Conservation (phyloP, 768 basidiomycete genomes). For the Auricularia cornea region DNA sequence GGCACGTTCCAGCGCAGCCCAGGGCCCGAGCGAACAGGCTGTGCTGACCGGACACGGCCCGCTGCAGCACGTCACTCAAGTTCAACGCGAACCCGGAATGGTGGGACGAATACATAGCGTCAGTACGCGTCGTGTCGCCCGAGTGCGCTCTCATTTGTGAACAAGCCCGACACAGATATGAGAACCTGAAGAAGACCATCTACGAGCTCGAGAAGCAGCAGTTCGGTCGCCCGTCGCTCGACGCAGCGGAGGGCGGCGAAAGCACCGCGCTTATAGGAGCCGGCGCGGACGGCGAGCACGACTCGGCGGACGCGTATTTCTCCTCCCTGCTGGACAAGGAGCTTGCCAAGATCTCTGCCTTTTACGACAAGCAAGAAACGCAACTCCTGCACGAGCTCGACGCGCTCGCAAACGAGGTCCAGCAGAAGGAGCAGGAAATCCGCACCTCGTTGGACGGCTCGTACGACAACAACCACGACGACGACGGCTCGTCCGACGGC, state of each 20-base stretch:
- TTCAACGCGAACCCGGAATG: slow-evolving; percentile 89
- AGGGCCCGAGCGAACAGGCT: neutral
- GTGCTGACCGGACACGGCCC: neutral
- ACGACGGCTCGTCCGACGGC: slow-evolving; percentile 53
- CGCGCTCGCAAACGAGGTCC: slow-evolving; percentile 49
- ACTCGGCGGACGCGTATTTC: slow-evolving; percentile 53
- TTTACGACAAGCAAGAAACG: slow-evolving; percentile 71
- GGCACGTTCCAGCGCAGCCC: neutral
- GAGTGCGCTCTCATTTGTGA: neutral
- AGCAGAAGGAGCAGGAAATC: slow-evolving; percentile 53
- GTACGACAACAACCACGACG: slow-evolving; percentile 39
- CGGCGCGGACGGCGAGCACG: slow-evolving; percentile 17
- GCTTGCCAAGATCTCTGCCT: slow-evolving; percentile 65
- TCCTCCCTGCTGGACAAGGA: slow-evolving; percentile 72
- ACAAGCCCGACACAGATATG: slow-evolving; percentile 47
- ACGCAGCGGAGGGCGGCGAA: slow-evolving; percentile 63
- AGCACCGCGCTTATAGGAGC: slow-evolving; percentile 43
- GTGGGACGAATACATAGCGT: slow-evolving; percentile 91
- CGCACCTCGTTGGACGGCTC: slow-evolving; percentile 28
- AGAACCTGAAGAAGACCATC: slow-evolving; percentile 72
- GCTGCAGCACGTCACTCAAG: slow-evolving; percentile 54
- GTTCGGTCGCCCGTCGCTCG: slow-evolving; percentile 27
- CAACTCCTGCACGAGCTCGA: slow-evolving; percentile 57
- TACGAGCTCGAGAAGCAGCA: slow-evolving; percentile 81
- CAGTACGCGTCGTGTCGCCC: slow-evolving; percentile 23